These are phyloP conservation scores for Flaveria bidentis DNA, from an alignment of 129 eudicot species.

Conservation along the genomic window DNA sequence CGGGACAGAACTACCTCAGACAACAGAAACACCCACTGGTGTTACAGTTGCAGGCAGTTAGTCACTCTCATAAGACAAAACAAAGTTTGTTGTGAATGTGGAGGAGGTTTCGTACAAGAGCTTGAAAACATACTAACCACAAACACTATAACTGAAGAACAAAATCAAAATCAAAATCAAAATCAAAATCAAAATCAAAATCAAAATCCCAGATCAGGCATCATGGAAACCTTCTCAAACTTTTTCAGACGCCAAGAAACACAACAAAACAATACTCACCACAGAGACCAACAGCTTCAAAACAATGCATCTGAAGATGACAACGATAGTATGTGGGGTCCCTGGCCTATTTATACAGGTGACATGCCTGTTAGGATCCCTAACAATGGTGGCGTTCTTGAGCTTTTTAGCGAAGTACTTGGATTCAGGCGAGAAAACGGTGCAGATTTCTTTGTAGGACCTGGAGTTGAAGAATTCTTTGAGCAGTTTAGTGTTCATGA, in stretches of 20 bases:
- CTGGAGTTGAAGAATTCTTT: conserved; percentile 70
- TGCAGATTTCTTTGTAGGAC: conserved; percentile 69
- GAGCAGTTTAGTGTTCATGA: conserved; percentile 49
- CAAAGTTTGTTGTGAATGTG: conserved; percentile 52
- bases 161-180: conserved; percentile 10
- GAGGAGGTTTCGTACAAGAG: conserved; percentile 71
- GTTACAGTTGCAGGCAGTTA: conserved; percentile 65
- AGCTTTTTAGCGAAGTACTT: conserved; percentile 56
- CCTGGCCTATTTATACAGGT: conserved; percentile 68
- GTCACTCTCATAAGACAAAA: conserved; percentile 48
- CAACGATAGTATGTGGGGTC: conserved; percentile 43
- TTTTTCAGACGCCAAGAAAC: conserved; percentile 56
- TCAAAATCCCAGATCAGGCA: conserved; percentile 52
- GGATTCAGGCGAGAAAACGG: conserved; percentile 65
- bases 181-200: conserved; percentile 25
- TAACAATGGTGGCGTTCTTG: conserved; percentile 52
- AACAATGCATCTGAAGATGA: conserved; percentile 38
- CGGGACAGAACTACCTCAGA: conserved; percentile 40
- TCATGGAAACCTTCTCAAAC: conserved; percentile 63
- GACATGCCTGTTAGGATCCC: conserved; percentile 70
- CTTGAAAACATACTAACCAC: conserved; percentile 49
- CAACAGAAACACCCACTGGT: conserved; percentile 63
- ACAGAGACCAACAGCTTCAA: conserved; percentile 41
- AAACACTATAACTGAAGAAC: conserved; percentile 24
- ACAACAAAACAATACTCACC: conserved; percentile 33